Evolutionary conservation across 805 yeast species (phyloP), one percentile per base, ranked within the genome.

Genomic region (Yarrowia bubula): DNA sequence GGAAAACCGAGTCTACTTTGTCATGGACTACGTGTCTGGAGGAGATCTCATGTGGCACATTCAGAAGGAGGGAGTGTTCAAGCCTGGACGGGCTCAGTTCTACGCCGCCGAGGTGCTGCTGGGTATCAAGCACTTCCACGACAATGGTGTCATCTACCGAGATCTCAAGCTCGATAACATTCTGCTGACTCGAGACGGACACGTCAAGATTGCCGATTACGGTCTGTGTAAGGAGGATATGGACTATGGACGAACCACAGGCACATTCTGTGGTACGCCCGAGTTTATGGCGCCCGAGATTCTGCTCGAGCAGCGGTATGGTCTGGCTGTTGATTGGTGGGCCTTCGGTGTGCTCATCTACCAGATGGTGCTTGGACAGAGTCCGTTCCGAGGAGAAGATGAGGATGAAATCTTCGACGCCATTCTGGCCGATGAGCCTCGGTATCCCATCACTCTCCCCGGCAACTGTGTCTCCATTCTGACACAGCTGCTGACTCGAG

Each of bases 41-140:
- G 99, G 99, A 75, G 99, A 95, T 78, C 83, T 95, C 73, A 95
- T 95, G 99, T 92, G 97, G 96, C 99, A 95, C 75, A 96, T 95
- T 71, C 99, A 95, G 77, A 90, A 91, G 72, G 89, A 89, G 67
- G 57, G 57, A 2, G 83, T 93, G 71, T 89, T 95, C 73, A 86
- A 97, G 1, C 88, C 92, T 15, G 85, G 89, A 69, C 83, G 98
- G 70, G 99, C 99, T 9, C 96, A 95, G 76, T 95, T 92, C 74
- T 95, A 95, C 75, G 98, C 99, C 1, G 96, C 98, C 43, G 99
- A 95, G 75, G 98, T 95, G 2, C 80, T 93, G 68, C 78, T 95
- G 64, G 98, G 96, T 0, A 81, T 95, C 74, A 89, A 93, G 74
- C 90, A 90, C 74, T 88, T 95, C 80, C 99, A 95, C 76, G 97